These are phyloP conservation scores for Saturnispora quitensis DNA, from an alignment of 805 yeast genomes.

Conservation along the genomic window DNA sequence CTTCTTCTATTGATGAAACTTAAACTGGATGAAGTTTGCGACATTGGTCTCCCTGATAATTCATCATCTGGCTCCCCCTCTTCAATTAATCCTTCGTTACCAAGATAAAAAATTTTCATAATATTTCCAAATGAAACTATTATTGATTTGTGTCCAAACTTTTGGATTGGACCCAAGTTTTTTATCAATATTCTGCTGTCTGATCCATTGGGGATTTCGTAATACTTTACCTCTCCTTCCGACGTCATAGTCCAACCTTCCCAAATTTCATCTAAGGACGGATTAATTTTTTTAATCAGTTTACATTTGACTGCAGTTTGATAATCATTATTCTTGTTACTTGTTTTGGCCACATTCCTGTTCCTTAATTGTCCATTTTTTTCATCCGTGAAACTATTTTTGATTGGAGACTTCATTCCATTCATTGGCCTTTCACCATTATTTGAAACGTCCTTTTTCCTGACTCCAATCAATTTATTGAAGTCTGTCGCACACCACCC, in stretches of 20 bases:
- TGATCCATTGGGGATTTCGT: constrained; percentile 45
- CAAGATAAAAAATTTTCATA: constrained; percentile 64
- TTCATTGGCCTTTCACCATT: too few species aligned
- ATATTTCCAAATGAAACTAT: constrained; percentile 67
- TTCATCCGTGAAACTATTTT: background rate
- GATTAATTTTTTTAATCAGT: constrained; percentile 11
- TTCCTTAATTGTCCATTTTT: background rate
- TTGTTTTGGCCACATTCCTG: background rate
- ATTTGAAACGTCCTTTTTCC: constrained; percentile 29
- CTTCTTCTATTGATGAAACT: constrained; percentile 31
- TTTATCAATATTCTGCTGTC: constrained; percentile 41
- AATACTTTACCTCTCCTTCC: constrained; percentile 52
- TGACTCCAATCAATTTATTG: constrained; percentile 64
- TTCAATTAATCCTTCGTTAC: constrained; percentile 63
- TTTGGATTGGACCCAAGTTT: constrained; percentile 50
- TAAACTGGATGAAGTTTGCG: constrained; percentile 22
- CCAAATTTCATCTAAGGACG: constrained; percentile 44
- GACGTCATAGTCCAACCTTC: constrained; percentile 74
- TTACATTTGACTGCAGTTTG: background rate
- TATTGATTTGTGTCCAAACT: constrained; percentile 71
- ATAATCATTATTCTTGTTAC: background rate
- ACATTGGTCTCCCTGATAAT: constrained; percentile 26
- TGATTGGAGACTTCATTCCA: background rate
- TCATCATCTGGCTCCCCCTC: constrained; percentile 42
- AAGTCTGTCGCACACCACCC: constrained; percentile 75